Evolutionary conservation across 306 rosid genomes (phyloP), one percentile per base, ranked within the genome.

Genomic region (Vigna reflexopilosa): DNA sequence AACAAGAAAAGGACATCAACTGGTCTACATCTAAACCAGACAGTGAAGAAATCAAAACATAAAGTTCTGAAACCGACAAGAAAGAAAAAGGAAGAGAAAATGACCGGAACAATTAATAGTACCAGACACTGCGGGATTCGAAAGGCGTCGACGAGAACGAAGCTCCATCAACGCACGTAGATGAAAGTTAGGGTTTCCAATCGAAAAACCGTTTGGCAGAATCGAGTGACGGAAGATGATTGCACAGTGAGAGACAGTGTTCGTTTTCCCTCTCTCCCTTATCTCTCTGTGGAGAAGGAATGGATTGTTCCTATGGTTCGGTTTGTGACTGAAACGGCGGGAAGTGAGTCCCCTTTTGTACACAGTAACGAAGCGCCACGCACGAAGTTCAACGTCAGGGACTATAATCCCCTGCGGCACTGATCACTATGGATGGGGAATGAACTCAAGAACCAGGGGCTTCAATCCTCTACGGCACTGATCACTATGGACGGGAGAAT

Each of bases 91-190:
- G 49, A 2, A 13, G 75, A 42, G 12, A 15, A 3, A 13, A 30
- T 7, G 24, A 55, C 7, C 4, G 5, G 73, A 73, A 32, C 59
- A 40, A 74, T 24, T 9, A 57, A 42, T 57, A 48, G 57, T 75
- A 90, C 89, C 91, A 3, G 87, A 83, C 20, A 45, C 2, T 8
- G 65, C 6, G 6, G 71, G 36, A 54, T 50, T 28, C 51, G 87
- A 28, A 22, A 24, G 30, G 40, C 62, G 47, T 38, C 79, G 65
- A 49, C 85, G 91, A 59, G 90, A 76, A 84, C 89, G 91, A 63
- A 84, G 90, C 80, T 86, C 87, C 94, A 90, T 90, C 61, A 70
- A 28, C 2, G 30, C 6, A 11, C 5, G 49, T 7, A 14, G 19
- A n/a, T 7, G 55, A 20, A 51, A 32, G 5, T 59, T 84, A 80